phyloP scores from a whole-genome alignment of 2,329 filamentous ascomycete species.

The Nigrograna mackinnonii region DNA sequence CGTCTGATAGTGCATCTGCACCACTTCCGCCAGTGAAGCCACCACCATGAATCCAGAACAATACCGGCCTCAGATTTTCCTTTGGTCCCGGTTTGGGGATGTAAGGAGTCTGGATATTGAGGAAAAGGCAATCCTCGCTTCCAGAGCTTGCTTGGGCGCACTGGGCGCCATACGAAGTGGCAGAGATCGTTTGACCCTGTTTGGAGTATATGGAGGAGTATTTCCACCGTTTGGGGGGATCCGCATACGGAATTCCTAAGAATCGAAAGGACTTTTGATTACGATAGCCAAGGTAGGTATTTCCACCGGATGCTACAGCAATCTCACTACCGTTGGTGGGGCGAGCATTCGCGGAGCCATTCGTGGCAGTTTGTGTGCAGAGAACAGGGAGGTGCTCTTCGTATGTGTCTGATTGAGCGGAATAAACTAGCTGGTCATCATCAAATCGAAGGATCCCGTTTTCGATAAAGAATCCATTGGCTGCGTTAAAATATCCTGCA shows the following conservation, averaged over 20 bases:
- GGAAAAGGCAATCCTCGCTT: conserved; percentile 52
- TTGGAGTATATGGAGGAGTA: conserved; percentile 53
- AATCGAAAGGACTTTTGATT: conserved; percentile 56
- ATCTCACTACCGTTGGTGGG: conserved; percentile 36
- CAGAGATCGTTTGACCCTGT: conserved; percentile 50
- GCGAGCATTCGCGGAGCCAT: conserved; percentile 27
- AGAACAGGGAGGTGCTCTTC: conserved; percentile 49
- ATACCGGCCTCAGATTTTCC: conserved; percentile 49
- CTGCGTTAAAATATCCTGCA: conserved; percentile 38
- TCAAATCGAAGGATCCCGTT: conserved; percentile 43
- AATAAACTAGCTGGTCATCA: conserved; percentile 38
- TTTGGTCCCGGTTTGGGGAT: conserved; percentile 42
- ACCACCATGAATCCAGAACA: conserved; percentile 60
- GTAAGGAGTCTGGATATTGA: conserved; percentile 52
- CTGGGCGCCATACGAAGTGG: conserved; percentile 49
- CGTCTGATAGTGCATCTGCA: conserved; percentile 46
- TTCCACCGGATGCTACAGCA: conserved; percentile 45
- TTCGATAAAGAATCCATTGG: conserved; percentile 48
- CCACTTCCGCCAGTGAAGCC: conserved; percentile 57
- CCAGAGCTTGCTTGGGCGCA: conserved; percentile 47
- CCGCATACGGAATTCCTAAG: conserved; percentile 51
- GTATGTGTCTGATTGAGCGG: conserved; percentile 21
- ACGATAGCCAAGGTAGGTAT: conserved; percentile 54
- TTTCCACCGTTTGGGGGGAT: conserved; percentile 46
- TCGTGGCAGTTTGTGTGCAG: conserved; percentile 54